Base-by-base conservation (phyloP, 495 filamentous ascomycete genomes). In the Collariella sp. region DNA sequence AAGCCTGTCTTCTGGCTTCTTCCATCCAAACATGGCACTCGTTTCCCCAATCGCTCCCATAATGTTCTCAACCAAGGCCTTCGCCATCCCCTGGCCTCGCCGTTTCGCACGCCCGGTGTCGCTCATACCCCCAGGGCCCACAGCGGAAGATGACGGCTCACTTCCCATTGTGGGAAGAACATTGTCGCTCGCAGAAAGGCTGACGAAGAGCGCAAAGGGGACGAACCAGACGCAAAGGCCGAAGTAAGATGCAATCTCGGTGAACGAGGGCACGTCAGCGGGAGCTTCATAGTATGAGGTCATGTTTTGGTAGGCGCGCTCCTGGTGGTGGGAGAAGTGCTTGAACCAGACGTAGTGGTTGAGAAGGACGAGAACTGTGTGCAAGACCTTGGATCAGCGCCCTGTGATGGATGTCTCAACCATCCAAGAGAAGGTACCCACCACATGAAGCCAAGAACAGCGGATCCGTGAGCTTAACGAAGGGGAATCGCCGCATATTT, bases 301-400 rank as follows among this genome's bases (percentile, higher is more conserved):
- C 68, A 66, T 66, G 46, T 64, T 69, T 42, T 71, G 62, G 63
- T 74, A 74, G 12, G 74, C 70, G 49, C 67, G 66, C 23, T 73
- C 65, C 38, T 74, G 79, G 12, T 80, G 76, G 50, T 76, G 73
- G 18, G 88, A 91, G 70, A 98, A 97, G 69, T 96, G 85, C 39
- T 79, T 83, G 74, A 98, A 97, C 91, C 93, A 98, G 45, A 96
- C 77, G 73, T 87, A 94, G 69, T 98, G 93, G 70, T 98, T 96
- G n/a, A 86, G 56, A 16, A 94, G 70, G 36, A 98, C 93, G 36
- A 96, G 79, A 12, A 83, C 78, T 89, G 33, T 5, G 7, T 26
- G 13, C 36, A 29, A 31, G 10, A 20, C 22, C 6, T 6, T 40
- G 12, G 10, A 36, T 54, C 40, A 57, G 24, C 10, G n/a, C n/a